Conservation (phyloP, 495 filamentous ascomycete genomes). For the Clavariopsis aquatica region DNA sequence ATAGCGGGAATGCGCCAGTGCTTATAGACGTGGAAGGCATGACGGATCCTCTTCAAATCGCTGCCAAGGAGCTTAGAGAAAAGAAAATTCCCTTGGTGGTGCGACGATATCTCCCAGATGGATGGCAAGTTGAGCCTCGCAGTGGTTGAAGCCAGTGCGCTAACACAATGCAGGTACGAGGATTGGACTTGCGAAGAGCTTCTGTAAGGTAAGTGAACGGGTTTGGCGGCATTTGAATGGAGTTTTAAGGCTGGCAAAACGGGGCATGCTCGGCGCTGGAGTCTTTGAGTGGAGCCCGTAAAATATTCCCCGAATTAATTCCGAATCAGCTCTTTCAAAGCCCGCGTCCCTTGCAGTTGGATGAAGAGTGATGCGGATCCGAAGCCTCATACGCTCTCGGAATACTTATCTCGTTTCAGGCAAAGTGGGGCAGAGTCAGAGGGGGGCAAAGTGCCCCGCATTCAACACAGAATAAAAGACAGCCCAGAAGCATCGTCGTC, state of each 20-base stretch:
- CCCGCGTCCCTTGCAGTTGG: no score
- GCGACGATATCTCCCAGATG: conserved; percentile 91
- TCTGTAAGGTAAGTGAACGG: conserved; percentile 43
- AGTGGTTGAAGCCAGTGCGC: background rate
- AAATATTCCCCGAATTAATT: conserved; percentile 4
- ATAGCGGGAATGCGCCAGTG: conserved; percentile 95
- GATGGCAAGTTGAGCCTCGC: conserved; percentile 68
- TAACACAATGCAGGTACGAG: conserved; percentile 72
- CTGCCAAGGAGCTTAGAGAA: conserved; percentile 92
- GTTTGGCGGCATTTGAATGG: conserved; percentile 24
- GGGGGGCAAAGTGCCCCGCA: conserved; percentile 34
- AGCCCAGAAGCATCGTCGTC: background rate
- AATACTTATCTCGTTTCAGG: conserved; percentile 34
- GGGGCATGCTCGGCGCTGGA: conserved; percentile 23
- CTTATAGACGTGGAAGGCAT: conserved; percentile 96
- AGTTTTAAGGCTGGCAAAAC: conserved; percentile 25
- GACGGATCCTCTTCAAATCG: conserved; percentile 96
- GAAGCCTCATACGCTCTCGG: conserved; percentile 5
- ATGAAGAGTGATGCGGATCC: conserved; percentile 10
- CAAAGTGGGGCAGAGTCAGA: conserved; percentile 25
- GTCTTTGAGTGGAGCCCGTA: conserved; percentile 1
- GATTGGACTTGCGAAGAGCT: conserved; percentile 99
- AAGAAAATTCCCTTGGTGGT: conserved; percentile 98
- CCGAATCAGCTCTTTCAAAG: background rate
- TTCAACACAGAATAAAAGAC: conserved; percentile 4